Percentiles rank a stretch among this genome's conserved stretches.
Evolutionary conservation across 495 filamentous ascomycete genomes (phyloP).

Genomic region (Acidomyces sp.): DNA sequence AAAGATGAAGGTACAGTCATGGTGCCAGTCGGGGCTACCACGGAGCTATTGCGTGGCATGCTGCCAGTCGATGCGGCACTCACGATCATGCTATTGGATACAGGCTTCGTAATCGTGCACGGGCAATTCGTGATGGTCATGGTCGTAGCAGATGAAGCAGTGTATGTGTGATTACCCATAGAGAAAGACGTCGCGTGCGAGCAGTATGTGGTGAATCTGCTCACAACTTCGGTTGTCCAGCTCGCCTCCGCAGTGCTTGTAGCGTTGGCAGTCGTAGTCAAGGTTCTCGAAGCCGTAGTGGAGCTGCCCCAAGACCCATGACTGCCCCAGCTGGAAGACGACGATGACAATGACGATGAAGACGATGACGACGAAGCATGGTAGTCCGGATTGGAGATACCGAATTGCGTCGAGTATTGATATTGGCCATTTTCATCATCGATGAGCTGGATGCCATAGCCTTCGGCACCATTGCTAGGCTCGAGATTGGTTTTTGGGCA

Average conservation of each 20-base stretch:
- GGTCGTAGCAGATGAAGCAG: conserved; percentile 6
- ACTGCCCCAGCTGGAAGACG: not conserved
- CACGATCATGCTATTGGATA: conserved; percentile 2
- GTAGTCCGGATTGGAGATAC: conserved; percentile 38
- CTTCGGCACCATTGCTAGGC: conserved; percentile 29
- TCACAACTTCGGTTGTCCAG: conserved; percentile 15
- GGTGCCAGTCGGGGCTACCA: conserved; percentile 20
- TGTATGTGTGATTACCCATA: conserved; percentile 8
- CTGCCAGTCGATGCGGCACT: conserved; percentile 2
- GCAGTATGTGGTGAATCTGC: conserved; percentile 13
- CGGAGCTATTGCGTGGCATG: conserved; percentile 16
- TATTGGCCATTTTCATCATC: conserved; percentile 48
- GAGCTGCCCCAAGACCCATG: not conserved
- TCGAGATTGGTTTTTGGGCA: conserved; percentile 38
- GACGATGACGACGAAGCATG: not conserved
- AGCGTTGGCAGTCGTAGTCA: conserved; percentile 19
- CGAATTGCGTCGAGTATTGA: conserved; percentile 61
- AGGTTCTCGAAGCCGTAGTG: not conserved
- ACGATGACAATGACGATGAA: conserved; percentile 3
- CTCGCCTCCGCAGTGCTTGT: conserved; percentile 22
- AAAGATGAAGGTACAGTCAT: conserved; percentile 25
- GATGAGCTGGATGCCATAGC: conserved; percentile 55
- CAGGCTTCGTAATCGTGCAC: conserved; percentile 7
- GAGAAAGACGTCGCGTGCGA: conserved; percentile 2
- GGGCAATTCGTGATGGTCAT: conserved; percentile 12